Base-by-base conservation (phyloP, 2,329 filamentous ascomycete species). In the Amylocarpus encephaloides region DNA sequence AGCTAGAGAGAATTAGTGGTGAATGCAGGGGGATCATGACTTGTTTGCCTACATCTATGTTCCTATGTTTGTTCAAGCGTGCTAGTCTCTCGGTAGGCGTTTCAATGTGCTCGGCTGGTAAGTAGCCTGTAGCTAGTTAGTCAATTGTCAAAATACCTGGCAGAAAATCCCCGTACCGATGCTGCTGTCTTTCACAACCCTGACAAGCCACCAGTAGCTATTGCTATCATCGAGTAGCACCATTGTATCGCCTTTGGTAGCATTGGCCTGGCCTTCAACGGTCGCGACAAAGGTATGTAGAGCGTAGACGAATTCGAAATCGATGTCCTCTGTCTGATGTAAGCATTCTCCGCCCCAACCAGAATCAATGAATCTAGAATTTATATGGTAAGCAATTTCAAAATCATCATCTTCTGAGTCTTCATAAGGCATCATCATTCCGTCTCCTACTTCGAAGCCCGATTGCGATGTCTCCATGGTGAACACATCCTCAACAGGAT, bases 251-350 rank as follows among this genome's bases (percentile, higher is more conserved):
- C 93, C 93, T 71, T 98, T 98, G 32, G 89, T 94, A 52, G 93
- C 93, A 73, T 97, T 98, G 55, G 93, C 93, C 70, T 98, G 93
- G 26, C 93, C 93, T 71, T 98, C 93, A 43, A 98, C 93, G 0
- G 93, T 97, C 26, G 93, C 93, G 58, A 96, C 88, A 65, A 98
- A 98, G 2, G 92, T 98, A 68, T 97, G 93, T 51, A 98, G 76
- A 26, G 93, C 93, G 72, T 98, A 98, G 54, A 98, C 93, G 71
- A 97, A 97, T 68, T 97, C 92, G 74, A 98, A 97, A 77, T 98
- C 93, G 71, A 98, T 98, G 66, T 98, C 93, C 80, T 98, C 93
- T 97, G 76, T 70, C 70, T 85, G 78, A 78, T 81, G 86, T 95
- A 90, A 95, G 89, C 84, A 85, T 74, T 87, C 80, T 72, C 78